Percentiles rank a stretch among this genome's conserved stretches.
Evolutionary conservation across 192 early-diverging fungal genomes (phyloP).

Genomic region (Linnemannia zychae): DNA sequence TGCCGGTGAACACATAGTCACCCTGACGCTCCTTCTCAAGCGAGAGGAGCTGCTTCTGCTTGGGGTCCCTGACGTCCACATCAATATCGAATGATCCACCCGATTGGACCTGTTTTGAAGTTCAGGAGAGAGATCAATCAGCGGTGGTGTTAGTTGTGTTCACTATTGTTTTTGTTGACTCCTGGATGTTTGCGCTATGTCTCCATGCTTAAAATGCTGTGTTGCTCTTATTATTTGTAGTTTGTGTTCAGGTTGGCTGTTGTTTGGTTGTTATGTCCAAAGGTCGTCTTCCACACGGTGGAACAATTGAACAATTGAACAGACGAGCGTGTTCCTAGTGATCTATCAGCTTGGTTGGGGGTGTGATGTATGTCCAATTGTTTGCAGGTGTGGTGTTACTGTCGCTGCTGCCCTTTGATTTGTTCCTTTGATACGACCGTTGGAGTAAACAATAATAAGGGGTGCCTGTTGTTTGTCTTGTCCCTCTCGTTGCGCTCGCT

Average conservation of each 20-base stretch:
- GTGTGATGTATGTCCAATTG: not conserved
- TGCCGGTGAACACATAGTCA: slow-evolving; percentile 94
- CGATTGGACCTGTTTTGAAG: slow-evolving; percentile 85
- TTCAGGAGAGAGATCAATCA: no score
- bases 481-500: not conserved
- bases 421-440: not conserved
- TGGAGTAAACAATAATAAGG: not conserved
- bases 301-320: no score
- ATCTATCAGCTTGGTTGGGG: not conserved
- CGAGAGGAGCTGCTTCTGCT: slow-evolving; percentile 73
- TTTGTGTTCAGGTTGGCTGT: not conserved
- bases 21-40: slow-evolving; percentile 94
- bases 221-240: not conserved
- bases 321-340: not conserved
- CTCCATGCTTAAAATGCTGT: not conserved
- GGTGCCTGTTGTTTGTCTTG: not conserved
- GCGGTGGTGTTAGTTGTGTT: not conserved
- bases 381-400: not conserved
- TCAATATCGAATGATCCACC: slow-evolving; percentile 99
- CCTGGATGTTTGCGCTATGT: not conserved
- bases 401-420: not conserved
- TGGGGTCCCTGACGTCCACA: slow-evolving; percentile 87
- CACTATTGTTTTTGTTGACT: not conserved
- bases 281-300: no score
- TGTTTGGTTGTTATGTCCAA: no score